phyloP scores from a whole-genome alignment of 164 flowering plant genomes.

The Litsea cubeba region DNA sequence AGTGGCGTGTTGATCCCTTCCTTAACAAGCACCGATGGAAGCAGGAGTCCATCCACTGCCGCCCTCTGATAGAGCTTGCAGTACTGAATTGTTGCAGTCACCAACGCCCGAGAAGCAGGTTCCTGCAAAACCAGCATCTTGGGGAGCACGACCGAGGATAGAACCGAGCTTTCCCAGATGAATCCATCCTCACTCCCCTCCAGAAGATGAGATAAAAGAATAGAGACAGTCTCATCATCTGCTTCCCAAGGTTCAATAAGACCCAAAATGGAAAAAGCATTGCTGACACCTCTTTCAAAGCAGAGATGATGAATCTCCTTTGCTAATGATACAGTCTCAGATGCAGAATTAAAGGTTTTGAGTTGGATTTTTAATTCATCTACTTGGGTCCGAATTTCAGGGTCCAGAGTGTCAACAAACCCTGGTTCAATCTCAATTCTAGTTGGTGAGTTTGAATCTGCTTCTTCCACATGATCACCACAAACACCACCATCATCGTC shows the following conservation, averaged over 20 bases:
- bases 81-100: conserved; percentile 41
- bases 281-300: conserved; percentile 12
- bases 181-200: conserved; percentile 31
- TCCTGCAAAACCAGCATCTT: conserved; percentile 48
- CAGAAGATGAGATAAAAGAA: conserved; percentile 44
- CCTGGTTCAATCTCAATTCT: conserved; percentile 9
- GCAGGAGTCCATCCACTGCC: conserved; percentile 56
- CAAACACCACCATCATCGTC: conserved; percentile 14
- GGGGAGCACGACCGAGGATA: conserved; percentile 60
- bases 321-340: conserved; percentile 34
- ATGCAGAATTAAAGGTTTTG: conserved; percentile 32
- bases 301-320: conserved; percentile 49
- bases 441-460: conserved; percentile 16
- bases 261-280: conserved; percentile 36
- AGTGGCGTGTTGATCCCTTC: conserved; percentile 54
- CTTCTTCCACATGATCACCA: conserved; percentile 20
- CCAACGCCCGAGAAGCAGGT: conserved; percentile 57
- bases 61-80: conserved; percentile 62
- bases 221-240: conserved; percentile 55
- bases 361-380: conserved; percentile 33
- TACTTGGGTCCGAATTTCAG: conserved; percentile 35
- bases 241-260: conserved; percentile 69
- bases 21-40: conserved; percentile 41
- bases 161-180: conserved; percentile 55
- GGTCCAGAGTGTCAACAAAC: conserved; percentile 18